A percentile compares a stretch with the other conserved stretches of the same genome.
Conservation (phyloP, 2,329 filamentous ascomycete species). For the Nothophaeocryptopus gaeumannii region DNA sequence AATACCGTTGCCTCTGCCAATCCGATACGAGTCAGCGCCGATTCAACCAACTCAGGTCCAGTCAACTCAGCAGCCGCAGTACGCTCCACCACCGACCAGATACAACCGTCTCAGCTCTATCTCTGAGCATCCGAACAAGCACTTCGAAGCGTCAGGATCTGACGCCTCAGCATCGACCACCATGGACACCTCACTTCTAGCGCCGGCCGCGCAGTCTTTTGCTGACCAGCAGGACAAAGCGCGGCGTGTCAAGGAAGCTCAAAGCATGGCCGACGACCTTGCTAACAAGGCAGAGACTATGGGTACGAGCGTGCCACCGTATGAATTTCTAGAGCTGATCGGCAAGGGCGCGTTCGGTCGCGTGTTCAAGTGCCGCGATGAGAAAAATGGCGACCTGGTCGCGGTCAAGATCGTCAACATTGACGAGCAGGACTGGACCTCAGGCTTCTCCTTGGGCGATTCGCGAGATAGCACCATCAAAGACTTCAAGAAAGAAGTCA, state of each 20-base stretch:
- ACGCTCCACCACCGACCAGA: too few species aligned
- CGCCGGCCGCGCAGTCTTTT: conserved; percentile 19
- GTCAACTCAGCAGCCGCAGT: too few species aligned
- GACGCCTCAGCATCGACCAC: background rate
- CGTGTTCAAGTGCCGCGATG: conserved; percentile 63
- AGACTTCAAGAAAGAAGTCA: conserved; percentile 61
- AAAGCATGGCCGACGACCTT: conserved; percentile 65
- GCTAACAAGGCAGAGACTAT: conserved; percentile 60
- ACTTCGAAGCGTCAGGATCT: too few species aligned
- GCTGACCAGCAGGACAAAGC: conserved; percentile 23
- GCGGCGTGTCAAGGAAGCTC: conserved; percentile 59
- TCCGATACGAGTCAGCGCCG: too few species aligned
- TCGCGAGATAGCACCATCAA: conserved; percentile 54
- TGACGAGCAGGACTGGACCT: conserved; percentile 64
- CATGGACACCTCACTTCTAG: conserved; percentile 33
- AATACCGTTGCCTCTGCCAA: too few species aligned
- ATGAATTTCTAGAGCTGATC: conserved; percentile 68
- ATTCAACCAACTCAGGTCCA: too few species aligned
- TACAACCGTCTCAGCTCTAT: too few species aligned
- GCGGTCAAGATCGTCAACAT: conserved; percentile 83
- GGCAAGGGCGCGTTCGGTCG: conserved; percentile 73
- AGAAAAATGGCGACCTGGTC: conserved; percentile 53
- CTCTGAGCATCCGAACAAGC: too few species aligned
- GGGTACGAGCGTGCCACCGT: conserved; percentile 61
- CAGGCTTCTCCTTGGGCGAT: conserved; percentile 52